phyloP scores from a whole-genome alignment of 768 basidiomycete species.

The Phaeotremella fagi region DNA sequence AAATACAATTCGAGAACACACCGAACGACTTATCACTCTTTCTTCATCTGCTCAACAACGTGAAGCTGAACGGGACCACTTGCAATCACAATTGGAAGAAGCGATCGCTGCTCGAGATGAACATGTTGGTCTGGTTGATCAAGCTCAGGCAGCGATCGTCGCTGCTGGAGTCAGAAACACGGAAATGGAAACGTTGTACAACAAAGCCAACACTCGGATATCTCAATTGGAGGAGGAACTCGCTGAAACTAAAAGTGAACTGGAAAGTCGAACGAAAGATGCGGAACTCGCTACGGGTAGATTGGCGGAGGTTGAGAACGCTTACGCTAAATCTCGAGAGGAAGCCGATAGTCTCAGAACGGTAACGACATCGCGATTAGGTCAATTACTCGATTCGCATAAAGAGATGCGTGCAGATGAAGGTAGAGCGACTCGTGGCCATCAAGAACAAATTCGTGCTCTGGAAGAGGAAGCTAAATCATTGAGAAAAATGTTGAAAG shows the following conservation, averaged over 20 bases:
- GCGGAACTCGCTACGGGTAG: conserved; percentile 63
- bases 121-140: conserved; percentile 81
- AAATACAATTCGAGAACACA: conserved; percentile 65
- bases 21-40: conserved; percentile 67
- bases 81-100: conserved; percentile 67
- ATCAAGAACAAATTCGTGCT: conserved; percentile 74
- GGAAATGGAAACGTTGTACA: conserved; percentile 71
- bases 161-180: conserved; percentile 70
- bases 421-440: conserved; percentile 66
- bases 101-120: conserved; percentile 67
- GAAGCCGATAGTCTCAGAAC: conserved; percentile 87
- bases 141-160: conserved; percentile 70
- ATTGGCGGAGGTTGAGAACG: conserved; percentile 76
- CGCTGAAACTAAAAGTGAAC: conserved; percentile 70
- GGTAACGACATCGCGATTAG: conserved; percentile 77
- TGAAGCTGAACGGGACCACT: conserved; percentile 67
- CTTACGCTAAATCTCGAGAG: conserved; percentile 85
- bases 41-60: conserved; percentile 70
- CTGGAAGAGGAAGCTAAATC: conserved; percentile 72
- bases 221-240: conserved; percentile 68
- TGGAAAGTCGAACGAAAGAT: conserved; percentile 70
- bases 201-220: conserved; percentile 66
- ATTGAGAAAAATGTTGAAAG: conserved; percentile 73
- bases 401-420: conserved; percentile 79
- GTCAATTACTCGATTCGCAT: conserved; percentile 81